Conservation (phyloP, 2,329 filamentous ascomycete species). For the Didymella lethalis region DNA sequence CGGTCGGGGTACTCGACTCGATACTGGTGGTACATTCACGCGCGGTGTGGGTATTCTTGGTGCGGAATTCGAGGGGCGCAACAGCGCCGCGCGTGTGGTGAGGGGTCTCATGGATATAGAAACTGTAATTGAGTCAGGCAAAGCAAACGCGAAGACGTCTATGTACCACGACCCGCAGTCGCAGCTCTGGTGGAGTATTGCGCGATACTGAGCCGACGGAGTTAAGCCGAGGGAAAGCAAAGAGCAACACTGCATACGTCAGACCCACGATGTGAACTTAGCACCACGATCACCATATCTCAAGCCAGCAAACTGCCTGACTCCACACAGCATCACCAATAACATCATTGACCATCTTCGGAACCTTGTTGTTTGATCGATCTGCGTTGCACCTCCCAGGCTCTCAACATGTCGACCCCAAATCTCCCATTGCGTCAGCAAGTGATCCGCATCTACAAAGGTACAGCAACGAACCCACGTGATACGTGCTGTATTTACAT, state of each 20-base stretch:
- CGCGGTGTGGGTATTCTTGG: slow-evolving; percentile 8
- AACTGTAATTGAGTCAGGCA: neutral
- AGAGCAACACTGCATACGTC: slow-evolving; percentile 23
- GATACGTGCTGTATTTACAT: neutral
- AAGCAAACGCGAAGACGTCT: neutral
- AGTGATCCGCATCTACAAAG: slow-evolving; percentile 90
- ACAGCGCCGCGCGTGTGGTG: slow-evolving; percentile 25
- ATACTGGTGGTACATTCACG: slow-evolving; percentile 3
- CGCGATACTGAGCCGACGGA: slow-evolving; percentile 16
- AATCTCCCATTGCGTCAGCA: slow-evolving; percentile 69
- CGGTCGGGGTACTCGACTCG: slow-evolving; percentile 5
- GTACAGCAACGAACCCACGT: slow-evolving; percentile 54
- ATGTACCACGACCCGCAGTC: neutral
- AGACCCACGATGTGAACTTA: slow-evolving; percentile 19
- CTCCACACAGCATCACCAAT: neutral
- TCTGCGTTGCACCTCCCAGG: neutral
- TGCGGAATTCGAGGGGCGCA: slow-evolving; percentile 13
- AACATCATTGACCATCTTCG: no score
- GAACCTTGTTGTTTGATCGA: no score
- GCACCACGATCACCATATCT: neutral
- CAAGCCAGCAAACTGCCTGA: neutral
- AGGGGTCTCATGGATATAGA: slow-evolving; percentile 29
- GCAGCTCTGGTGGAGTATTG: slow-evolving; percentile 7
- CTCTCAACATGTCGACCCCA: neutral
- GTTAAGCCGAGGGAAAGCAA: slow-evolving; percentile 28